Evolutionary conservation across 306 rosid genomes (phyloP), one percentile per base, ranked within the genome.

Genomic region (Morella rubra): DNA sequence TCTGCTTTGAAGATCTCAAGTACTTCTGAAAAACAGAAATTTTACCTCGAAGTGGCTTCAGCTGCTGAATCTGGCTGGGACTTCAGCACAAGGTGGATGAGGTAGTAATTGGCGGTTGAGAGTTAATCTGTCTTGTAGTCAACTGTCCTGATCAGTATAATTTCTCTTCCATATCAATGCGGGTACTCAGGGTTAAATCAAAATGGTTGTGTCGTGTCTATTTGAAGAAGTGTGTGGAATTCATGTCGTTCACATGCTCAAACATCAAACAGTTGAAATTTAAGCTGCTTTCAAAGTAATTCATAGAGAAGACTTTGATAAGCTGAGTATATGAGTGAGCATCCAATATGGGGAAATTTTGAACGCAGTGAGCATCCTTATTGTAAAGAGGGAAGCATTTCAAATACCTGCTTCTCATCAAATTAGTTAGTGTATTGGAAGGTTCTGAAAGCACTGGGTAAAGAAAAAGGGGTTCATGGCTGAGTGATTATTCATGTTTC

Each of bases 1-100:
- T 73, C 80, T 77, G 96, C 96, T 81, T 95, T 96, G 75, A 92
- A 88, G 44, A 77, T 95, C 67, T n/a, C 50, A 15, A 78, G 71
- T 74, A 66, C 24, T 73, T 52, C 87, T 8, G 93, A 85, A 73
- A 92, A 90, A 80, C 70, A 83, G 60, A 81, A 75, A 2, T 86
- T 92, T 78, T 95, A 88, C 87, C 89, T 75, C n/a, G 93, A 90
- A 47, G 65, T 92, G 51, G 92, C 99, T 4, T 87, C 99, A 41
- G 56, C 95, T 20, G 96, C 92, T 6, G 99, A 95, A 83, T 87
- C 97, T 4, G 97, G 99, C 81, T 92, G 97, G 97, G 97, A 95
- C 77, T 95, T 95, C 79, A 92, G 97, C 88, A 73, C 97, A 68
- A 84, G 99, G 86, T 95, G 97, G 97, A 87, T 94, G 95, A 90